Evolutionary conservation across 805 yeast species (phyloP).

Genomic region (Cyberlindnera sargentensis): DNA sequence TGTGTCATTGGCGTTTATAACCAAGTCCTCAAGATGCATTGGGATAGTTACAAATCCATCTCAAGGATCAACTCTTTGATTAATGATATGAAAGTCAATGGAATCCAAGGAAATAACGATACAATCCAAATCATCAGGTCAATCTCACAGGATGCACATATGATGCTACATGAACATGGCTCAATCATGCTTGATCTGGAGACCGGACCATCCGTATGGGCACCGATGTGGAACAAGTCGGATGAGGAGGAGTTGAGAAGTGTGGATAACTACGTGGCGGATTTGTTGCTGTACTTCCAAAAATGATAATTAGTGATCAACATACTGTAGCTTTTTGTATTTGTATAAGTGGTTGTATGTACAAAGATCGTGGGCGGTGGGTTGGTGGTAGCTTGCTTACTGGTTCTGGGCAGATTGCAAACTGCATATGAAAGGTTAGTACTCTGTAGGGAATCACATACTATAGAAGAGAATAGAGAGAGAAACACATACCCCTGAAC

Average conservation of each 20-base stretch:
- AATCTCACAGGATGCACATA: constrained; percentile 8
- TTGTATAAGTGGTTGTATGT: constrained; percentile 1
- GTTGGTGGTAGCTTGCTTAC: not conserved
- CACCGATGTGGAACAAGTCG: constrained; percentile 12
- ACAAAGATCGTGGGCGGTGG: not conserved
- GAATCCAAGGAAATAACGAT: constrained; percentile 28
- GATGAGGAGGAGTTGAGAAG: constrained; percentile 11
- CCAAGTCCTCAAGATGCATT: constrained; percentile 27
- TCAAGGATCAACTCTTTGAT: constrained; percentile 26
- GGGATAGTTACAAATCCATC: constrained; percentile 33
- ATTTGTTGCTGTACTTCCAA: constrained; percentile 1
- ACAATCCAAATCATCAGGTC: constrained; percentile 20
- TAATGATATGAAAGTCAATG: constrained; percentile 36
- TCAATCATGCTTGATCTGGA: constrained; percentile 2
- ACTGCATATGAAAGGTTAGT: constrained; percentile 5
- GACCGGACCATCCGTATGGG: constrained; percentile 9
- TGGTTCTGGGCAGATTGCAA: constrained; percentile 17
- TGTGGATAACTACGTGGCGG: constrained; percentile 10
- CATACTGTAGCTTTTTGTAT: too few relatives aligned
- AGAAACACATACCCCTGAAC: constrained; percentile 42
- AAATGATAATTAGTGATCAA: not conserved
- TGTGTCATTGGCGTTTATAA: constrained; percentile 34
- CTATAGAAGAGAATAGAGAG: not conserved
- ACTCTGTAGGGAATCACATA: not conserved
- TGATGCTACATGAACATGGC: constrained; percentile 6